A percentile compares a stretch with the other conserved stretches of the same genome.
These are phyloP conservation scores for Claviceps humidiphila DNA, from an alignment of 2,329 filamentous ascomycete species.

Conservation along the genomic window DNA sequence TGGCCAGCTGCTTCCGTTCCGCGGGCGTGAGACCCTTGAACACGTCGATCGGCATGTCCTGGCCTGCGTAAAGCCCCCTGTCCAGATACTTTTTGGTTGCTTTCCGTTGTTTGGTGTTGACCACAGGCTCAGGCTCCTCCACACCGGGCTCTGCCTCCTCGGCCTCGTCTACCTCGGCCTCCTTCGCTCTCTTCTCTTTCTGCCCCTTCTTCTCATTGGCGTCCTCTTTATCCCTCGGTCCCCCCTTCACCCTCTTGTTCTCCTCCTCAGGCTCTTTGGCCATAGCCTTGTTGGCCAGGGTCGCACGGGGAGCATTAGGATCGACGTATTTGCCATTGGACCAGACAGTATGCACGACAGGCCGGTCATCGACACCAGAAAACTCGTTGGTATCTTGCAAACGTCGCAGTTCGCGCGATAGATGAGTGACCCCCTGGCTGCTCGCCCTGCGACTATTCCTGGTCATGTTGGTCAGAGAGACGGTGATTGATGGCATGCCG, in stretches of 20 bases:
- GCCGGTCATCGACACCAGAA: constrained; percentile 42
- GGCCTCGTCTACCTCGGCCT: neutral
- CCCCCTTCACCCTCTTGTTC: neutral
- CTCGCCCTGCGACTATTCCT: constrained; percentile 46
- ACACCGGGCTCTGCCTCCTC: constrained; percentile 2
- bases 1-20: constrained; percentile 38
- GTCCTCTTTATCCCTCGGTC: neutral
- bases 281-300: constrained; percentile 23
- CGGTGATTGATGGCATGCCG: constrained; percentile 27
- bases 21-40: constrained; percentile 32
- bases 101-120: constrained; percentile 28
- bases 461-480: constrained; percentile 39
- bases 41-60: constrained; percentile 41
- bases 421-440: constrained; percentile 32
- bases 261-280: constrained; percentile 8
- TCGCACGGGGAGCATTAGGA: constrained; percentile 27
- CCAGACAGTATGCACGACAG: constrained; percentile 47
- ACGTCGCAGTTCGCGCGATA: constrained; percentile 44
- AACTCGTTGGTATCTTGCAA: constrained; percentile 52
- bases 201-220: neutral
- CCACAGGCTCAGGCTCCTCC: constrained; percentile 14
- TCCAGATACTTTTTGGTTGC: constrained; percentile 60
- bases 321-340: constrained; percentile 50
- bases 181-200: neutral
- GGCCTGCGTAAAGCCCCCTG: constrained; percentile 79